These are phyloP conservation scores for Leccinum disarticulatum DNA, from an alignment of 768 basidiomycete species.

Conservation along the genomic window DNA sequence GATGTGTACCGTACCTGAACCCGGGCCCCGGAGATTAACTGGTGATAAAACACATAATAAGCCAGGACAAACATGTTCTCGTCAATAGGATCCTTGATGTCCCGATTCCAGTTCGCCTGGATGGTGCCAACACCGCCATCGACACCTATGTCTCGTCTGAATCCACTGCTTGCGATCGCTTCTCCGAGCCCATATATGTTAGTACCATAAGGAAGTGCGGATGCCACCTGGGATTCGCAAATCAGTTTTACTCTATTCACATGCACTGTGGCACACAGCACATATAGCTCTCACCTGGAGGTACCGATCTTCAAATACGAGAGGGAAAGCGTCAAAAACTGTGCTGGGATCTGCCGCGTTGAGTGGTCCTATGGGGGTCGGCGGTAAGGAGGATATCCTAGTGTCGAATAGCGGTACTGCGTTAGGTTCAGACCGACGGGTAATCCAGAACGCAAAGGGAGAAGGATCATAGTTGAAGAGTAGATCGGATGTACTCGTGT, in stretches of 20 bases:
- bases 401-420: constrained; percentile 67
- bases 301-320: constrained; percentile 79
- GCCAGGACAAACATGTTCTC: constrained; percentile 50
- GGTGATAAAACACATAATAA: constrained; percentile 4
- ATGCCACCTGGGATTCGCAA: constrained; percentile 45
- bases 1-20: constrained; percentile 64
- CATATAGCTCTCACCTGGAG: constrained; percentile 47
- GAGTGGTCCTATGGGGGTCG: constrained; percentile 52
- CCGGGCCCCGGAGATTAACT: neutral
- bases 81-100: constrained; percentile 59
- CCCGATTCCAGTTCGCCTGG: constrained; percentile 67
- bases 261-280: neutral
- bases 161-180: constrained; percentile 64
- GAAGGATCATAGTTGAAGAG: constrained; percentile 60
- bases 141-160: constrained; percentile 55
- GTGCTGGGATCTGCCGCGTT: constrained; percentile 50
- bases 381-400: constrained; percentile 55
- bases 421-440: constrained; percentile 56
- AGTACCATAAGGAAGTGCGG: constrained; percentile 59
- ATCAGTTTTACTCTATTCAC: neutral
- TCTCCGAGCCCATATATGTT: constrained; percentile 82
- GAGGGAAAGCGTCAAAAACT: constrained; percentile 57
- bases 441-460: constrained; percentile 81
- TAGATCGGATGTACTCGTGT: constrained; percentile 51
- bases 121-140: constrained; percentile 52